Evolutionary conservation across 2,329 filamentous ascomycete species (phyloP).

Genomic region (Fusarium armeniacum): DNA sequence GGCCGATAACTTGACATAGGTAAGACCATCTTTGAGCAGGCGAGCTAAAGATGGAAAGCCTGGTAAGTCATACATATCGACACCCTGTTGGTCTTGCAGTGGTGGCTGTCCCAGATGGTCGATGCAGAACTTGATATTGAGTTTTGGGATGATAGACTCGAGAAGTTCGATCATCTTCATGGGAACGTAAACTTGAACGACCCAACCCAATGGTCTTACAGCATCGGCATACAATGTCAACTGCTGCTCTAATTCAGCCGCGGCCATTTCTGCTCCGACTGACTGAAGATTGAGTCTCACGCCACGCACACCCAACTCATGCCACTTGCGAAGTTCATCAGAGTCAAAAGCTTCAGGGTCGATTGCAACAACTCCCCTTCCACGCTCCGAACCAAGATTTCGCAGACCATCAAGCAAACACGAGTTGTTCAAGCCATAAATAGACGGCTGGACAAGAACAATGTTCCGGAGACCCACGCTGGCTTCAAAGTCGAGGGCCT

Average conservation of each 20-base stretch:
- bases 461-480: slow-evolving; percentile 67
- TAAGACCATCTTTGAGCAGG: slow-evolving; percentile 62
- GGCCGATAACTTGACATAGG: slow-evolving; percentile 71
- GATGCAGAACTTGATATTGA: slow-evolving; percentile 68
- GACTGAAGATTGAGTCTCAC: slow-evolving; percentile 72
- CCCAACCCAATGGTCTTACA: slow-evolving; percentile 67
- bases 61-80: slow-evolving; percentile 42
- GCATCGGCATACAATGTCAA: slow-evolving; percentile 64
- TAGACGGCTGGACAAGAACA: slow-evolving; percentile 72
- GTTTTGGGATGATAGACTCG: slow-evolving; percentile 61
- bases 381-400: slow-evolving; percentile 62
- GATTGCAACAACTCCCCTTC: slow-evolving; percentile 69
- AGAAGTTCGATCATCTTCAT: slow-evolving; percentile 65
- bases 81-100: slow-evolving; percentile 49
- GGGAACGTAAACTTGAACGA: slow-evolving; percentile 70
- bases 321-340: slow-evolving; percentile 64
- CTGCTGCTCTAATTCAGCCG: slow-evolving; percentile 57
- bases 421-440: slow-evolving; percentile 72
- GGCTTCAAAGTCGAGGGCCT: slow-evolving; percentile 66
- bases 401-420: slow-evolving; percentile 69
- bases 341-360: slow-evolving; percentile 60
- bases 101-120: slow-evolving; percentile 71
- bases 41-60: slow-evolving; percentile 58
- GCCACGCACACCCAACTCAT: slow-evolving; percentile 69
- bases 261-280: slow-evolving; percentile 58